Evolutionary conservation across 1,139 yeast genomes (phyloP), one percentile per base, ranked within the genome.

Genomic region (Geotrichum aggregatum): DNA sequence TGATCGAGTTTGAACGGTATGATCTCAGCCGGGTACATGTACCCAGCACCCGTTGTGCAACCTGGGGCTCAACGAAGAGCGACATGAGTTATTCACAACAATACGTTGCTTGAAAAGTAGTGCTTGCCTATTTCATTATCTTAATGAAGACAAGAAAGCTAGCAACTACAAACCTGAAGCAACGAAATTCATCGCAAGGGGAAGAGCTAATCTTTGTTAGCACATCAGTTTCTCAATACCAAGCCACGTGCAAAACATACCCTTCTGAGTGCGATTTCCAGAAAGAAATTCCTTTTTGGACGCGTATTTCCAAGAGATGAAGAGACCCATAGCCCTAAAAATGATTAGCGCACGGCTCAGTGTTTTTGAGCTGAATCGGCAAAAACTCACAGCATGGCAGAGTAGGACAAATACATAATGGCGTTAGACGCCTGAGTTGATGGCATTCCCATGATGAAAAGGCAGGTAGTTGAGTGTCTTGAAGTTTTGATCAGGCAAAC

Each of bases 1-100:
- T 85, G 91, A 74, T 85, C 92, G 92, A 84, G 92, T 85, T 74
- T 74, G 63, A 72, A 78, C 88, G 88, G 89, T 82, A 65, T 79
- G 58, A 70, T 82, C 88, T 83, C 88, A 83, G 87, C 84, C 71
- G 54, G 47, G 31, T 10, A 40, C 24, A 31, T 6, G 13, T 24
- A 14, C 16, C 46, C 24, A 61, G 75, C 84, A 80, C 85, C 84
- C 85, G 84, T 70, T 61, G 62, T 71, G 50, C 42, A 45, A 47
- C 53, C 34, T 43, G 24, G 31, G 39, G 28, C 11, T n/a, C 13
- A 24, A 4, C 7, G 7, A n/a, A 21, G 47, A 19, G 38, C 28
- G 28, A 24, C 28, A 8, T 24, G 7, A 24, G 8, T 24, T 8
- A 24, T 5, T 8, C 28, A 5, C 28, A 5, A 4, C 21, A 3